phyloP scores from a whole-genome alignment of 1,139 yeast genomes.

The Hanseniaspora uvarum region DNA sequence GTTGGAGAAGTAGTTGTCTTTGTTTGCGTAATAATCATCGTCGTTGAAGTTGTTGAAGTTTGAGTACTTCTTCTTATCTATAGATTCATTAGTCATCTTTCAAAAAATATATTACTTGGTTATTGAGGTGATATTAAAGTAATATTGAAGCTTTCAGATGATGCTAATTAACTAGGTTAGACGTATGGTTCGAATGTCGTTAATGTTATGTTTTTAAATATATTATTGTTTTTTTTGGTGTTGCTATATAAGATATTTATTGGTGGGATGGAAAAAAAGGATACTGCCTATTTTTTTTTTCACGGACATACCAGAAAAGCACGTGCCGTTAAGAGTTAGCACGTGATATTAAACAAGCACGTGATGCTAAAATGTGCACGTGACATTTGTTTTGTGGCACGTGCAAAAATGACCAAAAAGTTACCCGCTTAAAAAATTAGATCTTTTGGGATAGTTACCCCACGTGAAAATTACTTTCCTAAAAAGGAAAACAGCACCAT shows the following conservation, averaged over 20 bases:
- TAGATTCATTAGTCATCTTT: neutral
- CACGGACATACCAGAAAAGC: neutral
- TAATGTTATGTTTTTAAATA: too few species aligned
- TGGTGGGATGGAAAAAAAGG: neutral
- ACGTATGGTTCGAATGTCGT: neutral
- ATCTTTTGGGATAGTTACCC: too few species aligned
- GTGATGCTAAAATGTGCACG: neutral
- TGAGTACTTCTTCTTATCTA: slow-evolving; percentile 3
- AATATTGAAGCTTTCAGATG: neutral
- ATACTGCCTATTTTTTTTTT: too few species aligned
- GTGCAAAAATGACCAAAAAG: too few species aligned
- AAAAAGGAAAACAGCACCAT: too few species aligned
- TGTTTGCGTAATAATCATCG: slow-evolving; percentile 12
- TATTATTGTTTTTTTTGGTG: neutral
- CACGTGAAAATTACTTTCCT: too few species aligned
- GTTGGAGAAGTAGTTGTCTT: slow-evolving; percentile 12
- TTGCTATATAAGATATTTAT: too few species aligned
- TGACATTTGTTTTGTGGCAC: too few species aligned
- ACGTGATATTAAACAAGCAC: too few species aligned
- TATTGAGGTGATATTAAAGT: neutral
- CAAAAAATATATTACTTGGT: too few species aligned
- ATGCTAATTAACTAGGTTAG: neutral
- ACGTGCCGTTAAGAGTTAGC: too few species aligned
- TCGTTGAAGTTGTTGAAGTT: neutral
- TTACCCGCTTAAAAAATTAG: too few species aligned